Evolutionary conservation across 257 asterid genomes (phyloP), one percentile per base, ranked within the genome.

Genomic region (Salvia splendens): DNA sequence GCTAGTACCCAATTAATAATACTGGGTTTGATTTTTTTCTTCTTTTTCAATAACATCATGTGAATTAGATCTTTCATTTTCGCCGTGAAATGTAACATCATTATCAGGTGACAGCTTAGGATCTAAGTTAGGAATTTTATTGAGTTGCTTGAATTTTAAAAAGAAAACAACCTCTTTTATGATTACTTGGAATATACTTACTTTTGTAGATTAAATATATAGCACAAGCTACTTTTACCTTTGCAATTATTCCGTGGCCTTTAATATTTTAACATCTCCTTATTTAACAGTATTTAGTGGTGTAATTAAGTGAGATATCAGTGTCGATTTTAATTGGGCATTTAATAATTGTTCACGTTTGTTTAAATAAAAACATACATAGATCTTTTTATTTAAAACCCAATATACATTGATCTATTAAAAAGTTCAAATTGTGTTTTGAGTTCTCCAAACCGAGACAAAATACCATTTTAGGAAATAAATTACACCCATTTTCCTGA

Each of bases 181-280:
- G 36, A 28, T 77, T 73, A 64, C 81, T 72, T 81, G 38, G 60
- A 71, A 73, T 73, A 53, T 40, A 82, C 87, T 82, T 71, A 82
- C 87, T 82, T 71, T 64, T 47, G 7, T 55, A 41, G 64, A 54
- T 63, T 63, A 36, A 45, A 45, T 16, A 40, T 8, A 40, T 8
- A 32, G 20, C 42, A 41, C 46, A 20, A 72, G 12, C 50, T 38
- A 7, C 52, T 52, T 40, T 66, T 12, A 16, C 35, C 36, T 61
- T 10, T 3, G 24, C 6, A 14, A 36, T 36, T 14, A 58, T 58
- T 58, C 14, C 16, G 41, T 48, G 40, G 12, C 24, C 24, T 43
- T 9, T 9, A 4, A 0, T 11, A 1, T 11, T 4, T 60, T 60
- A 12, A 24, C 8, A 3, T 20, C 9, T 5, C 8, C 6, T 38